Percentiles rank a stretch among this genome's conserved stretches.
phyloP scores from a whole-genome alignment of 345 rosid species.

The Gossypium raimondii region DNA sequence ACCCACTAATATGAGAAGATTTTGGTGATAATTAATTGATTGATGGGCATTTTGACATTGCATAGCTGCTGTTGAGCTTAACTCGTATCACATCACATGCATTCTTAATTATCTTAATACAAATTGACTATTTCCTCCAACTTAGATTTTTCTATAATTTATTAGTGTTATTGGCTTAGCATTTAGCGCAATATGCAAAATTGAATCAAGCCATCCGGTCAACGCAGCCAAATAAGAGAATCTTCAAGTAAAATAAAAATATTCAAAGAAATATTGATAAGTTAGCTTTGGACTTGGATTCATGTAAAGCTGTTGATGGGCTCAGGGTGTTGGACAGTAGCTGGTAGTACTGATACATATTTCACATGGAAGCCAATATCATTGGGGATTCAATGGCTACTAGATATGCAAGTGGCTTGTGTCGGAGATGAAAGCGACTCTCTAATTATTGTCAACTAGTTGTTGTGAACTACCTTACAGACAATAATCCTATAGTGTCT shows the following conservation, averaged over 20 bases:
- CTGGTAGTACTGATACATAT: not conserved
- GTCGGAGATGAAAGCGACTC: too few relatives aligned
- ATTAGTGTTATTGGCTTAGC: not conserved
- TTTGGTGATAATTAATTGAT: too few relatives aligned
- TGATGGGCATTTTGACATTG: too few relatives aligned
- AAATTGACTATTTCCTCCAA: too few relatives aligned
- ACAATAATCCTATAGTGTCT: too few relatives aligned
- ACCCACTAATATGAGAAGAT: too few relatives aligned
- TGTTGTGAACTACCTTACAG: too few relatives aligned
- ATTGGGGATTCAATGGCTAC: too few relatives aligned
- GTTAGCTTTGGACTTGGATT: not conserved
- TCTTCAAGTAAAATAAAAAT: not conserved
- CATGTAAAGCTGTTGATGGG: not conserved
- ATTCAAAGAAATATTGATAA: not conserved
- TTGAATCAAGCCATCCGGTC: not conserved
- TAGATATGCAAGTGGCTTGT: too few relatives aligned
- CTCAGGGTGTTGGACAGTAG: not conserved
- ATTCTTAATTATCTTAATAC: not conserved
- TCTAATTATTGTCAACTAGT: too few relatives aligned
- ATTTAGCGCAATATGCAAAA: not conserved
- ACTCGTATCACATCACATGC: not conserved
- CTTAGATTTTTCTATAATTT: not conserved
- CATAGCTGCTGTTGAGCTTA: too few relatives aligned
- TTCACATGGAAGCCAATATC: too few relatives aligned
- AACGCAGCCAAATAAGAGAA: not conserved